Conservation (phyloP, 2,329 filamentous ascomycete genomes). For the Alternaria sp. region DNA sequence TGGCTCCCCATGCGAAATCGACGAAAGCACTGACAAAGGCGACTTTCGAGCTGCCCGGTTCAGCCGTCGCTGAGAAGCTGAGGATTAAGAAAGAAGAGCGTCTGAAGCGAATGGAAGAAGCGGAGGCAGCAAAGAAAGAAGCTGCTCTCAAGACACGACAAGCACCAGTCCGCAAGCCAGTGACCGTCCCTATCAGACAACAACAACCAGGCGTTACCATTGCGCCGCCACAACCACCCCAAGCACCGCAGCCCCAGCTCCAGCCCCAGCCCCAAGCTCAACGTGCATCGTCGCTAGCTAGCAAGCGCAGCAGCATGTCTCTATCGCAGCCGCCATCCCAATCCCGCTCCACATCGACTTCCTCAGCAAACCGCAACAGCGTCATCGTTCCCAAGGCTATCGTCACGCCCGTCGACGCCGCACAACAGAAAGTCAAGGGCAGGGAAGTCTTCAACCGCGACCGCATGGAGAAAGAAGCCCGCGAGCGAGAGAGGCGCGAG, state of each 20-base stretch:
- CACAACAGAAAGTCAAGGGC: slow-evolving; percentile 47
- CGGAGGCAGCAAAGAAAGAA: slow-evolving; percentile 45
- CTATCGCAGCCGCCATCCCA: slow-evolving; percentile 24
- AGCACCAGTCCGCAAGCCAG: slow-evolving; percentile 53
- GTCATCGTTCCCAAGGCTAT: slow-evolving; percentile 27
- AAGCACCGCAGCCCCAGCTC: slow-evolving; percentile 8
- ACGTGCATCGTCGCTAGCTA: slow-evolving; percentile 23
- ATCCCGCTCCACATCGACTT: slow-evolving; percentile 28
- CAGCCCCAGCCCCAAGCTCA: slow-evolving; percentile 6
- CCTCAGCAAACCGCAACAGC: slow-evolving; percentile 34
- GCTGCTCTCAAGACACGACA: slow-evolving; percentile 44
- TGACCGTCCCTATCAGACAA: slow-evolving; percentile 54
- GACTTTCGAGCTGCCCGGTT: slow-evolving; percentile 61
- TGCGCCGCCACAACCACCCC: slow-evolving; percentile 14
- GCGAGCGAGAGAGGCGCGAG: slow-evolving; percentile 50
- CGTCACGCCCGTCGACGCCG: slow-evolving; percentile 40
- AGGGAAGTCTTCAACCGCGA: slow-evolving; percentile 56
- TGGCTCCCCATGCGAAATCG: slow-evolving; percentile 53
- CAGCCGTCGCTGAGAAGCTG: slow-evolving; percentile 53
- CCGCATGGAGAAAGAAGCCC: slow-evolving; percentile 49
- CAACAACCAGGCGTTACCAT: slow-evolving; percentile 40
- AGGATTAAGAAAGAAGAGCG: slow-evolving; percentile 44
- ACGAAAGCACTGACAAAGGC: slow-evolving; percentile 58
- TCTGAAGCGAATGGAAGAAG: slow-evolving; percentile 41
- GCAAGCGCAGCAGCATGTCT: slow-evolving; percentile 31